Evolutionary conservation across 2,329 filamentous ascomycete genomes (phyloP), one percentile per base, ranked within the genome.

Genomic region (Aspergillus sp.): DNA sequence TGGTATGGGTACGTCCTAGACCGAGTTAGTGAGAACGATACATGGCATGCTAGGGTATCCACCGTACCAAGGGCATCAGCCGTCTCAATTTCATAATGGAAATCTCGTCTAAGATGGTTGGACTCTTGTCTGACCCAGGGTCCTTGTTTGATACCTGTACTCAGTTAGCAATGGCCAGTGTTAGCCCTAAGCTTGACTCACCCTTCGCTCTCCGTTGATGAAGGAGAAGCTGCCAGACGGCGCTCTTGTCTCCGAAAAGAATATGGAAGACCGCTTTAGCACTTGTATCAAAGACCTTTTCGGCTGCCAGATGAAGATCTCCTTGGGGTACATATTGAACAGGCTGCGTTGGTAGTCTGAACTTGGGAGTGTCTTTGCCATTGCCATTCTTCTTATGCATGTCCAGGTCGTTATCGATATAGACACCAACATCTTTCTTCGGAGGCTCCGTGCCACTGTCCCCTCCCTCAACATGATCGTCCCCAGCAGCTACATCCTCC

Each of bases 211-310:
- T 85, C 55, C 91, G 85, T 73, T 96, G 92, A 72, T 91, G 89
- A 73, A 97, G 94, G 30, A 98, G 82, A 70, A 94, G 88, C 69
- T 95, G 92, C 78, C 97, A 99, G 41, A 98, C 89, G 36, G 93
- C 91, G 73, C 91, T 96, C 78, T 94, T 96, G 76, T 99, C 95
- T 39, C 95, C 95, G 76, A 98, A 99, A 55, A 99, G 84, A 15
- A 98, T 91, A 72, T 98, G 94, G 75, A 98, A 99, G 60, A 97
- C 87, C 0, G 91, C 92, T 76, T 99, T 98, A 50, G 95, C 90
- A 64, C 91, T 96, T 62, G 98, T 89, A 66, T 96, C 90, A 74
- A 96, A 97, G 65, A 92, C 85, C 63, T 91, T 87, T 74, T 96
- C 91, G 1, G 91, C 86, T 7, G 89, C 89, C 66, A 89, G 84